Evolutionary conservation across 2,329 filamentous ascomycete genomes (phyloP).

Genomic region (Mariannaea sp.): DNA sequence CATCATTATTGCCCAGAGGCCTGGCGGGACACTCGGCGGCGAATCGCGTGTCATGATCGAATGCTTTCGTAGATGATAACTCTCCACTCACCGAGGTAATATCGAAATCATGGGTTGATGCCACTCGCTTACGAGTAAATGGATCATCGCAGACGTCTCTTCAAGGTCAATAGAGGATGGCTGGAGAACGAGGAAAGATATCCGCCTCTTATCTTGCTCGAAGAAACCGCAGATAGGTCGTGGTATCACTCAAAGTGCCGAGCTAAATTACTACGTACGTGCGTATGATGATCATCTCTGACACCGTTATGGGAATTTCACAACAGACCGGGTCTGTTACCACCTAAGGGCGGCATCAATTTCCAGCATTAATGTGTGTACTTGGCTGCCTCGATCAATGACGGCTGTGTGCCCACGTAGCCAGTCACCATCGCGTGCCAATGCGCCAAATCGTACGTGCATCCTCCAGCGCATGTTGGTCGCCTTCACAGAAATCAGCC

Average conservation of each 20-base stretch:
- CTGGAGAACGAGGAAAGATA: background rate
- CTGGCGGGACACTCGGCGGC: no score
- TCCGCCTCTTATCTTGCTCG: slow-evolving; percentile 13
- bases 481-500: slow-evolving; percentile 28
- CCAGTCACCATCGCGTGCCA: slow-evolving; percentile 18
- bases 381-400: background rate
- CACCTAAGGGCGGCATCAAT: background rate
- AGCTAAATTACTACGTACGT: no score
- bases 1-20: no score
- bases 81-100: background rate
- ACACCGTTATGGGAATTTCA: no score
- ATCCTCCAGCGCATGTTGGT: slow-evolving; percentile 22
- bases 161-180: background rate
- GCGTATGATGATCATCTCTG: no score
- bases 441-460: slow-evolving; percentile 31
- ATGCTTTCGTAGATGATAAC: background rate
- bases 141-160: background rate
- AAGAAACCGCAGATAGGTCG: slow-evolving; percentile 5
- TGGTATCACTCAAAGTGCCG: slow-evolving; percentile 1
- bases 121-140: background rate
- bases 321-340: no score
- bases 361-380: no score
- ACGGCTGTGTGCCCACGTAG: background rate
- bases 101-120: background rate
- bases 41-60: slow-evolving; percentile 7